These are phyloP conservation scores for Pseudogymnoascus sp. DNA, from an alignment of 2,329 filamentous ascomycete species.

Conservation along the genomic window DNA sequence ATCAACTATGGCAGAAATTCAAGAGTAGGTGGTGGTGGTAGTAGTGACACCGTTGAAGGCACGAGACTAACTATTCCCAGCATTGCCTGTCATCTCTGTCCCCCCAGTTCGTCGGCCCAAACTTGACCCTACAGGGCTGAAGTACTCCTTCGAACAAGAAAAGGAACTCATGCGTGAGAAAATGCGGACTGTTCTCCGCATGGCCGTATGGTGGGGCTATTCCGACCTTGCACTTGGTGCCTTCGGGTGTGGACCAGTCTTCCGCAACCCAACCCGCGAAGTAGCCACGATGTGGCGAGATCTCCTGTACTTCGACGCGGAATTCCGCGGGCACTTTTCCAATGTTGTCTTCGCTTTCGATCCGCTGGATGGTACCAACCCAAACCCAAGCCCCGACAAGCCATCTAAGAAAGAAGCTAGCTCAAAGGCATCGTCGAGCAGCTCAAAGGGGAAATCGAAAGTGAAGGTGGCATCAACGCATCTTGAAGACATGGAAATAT, in stretches of 20 bases:
- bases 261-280: slow-evolving; percentile 57
- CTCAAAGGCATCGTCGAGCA: slow-evolving; percentile 33
- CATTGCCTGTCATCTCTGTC: slow-evolving; percentile 65
- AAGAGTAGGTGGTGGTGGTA: slow-evolving; percentile 24
- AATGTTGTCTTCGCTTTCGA: slow-evolving; percentile 60
- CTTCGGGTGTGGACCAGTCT: slow-evolving; percentile 56
- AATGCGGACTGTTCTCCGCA: slow-evolving; percentile 61
- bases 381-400: slow-evolving; percentile 13
- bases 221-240: slow-evolving; percentile 53
- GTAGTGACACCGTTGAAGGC: background rate
- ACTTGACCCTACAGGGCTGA: slow-evolving; percentile 56
- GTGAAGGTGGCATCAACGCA: slow-evolving; percentile 21
- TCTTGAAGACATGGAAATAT: slow-evolving; percentile 42
- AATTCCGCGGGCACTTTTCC: slow-evolving; percentile 53
- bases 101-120: slow-evolving; percentile 67
- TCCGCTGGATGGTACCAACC: slow-evolving; percentile 32
- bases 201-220: slow-evolving; percentile 55
- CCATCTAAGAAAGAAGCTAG: slow-evolving; percentile 16
- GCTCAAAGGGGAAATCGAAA: slow-evolving; percentile 27
- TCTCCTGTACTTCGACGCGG: slow-evolving; percentile 53
- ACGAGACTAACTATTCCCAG: slow-evolving; percentile 20
- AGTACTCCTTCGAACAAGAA: slow-evolving; percentile 66
- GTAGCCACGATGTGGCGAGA: slow-evolving; percentile 60
- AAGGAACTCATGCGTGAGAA: slow-evolving; percentile 65
- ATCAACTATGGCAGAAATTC: slow-evolving; percentile 49